Conservation (phyloP, 768 basidiomycete genomes). For the Lentinus brumalis region DNA sequence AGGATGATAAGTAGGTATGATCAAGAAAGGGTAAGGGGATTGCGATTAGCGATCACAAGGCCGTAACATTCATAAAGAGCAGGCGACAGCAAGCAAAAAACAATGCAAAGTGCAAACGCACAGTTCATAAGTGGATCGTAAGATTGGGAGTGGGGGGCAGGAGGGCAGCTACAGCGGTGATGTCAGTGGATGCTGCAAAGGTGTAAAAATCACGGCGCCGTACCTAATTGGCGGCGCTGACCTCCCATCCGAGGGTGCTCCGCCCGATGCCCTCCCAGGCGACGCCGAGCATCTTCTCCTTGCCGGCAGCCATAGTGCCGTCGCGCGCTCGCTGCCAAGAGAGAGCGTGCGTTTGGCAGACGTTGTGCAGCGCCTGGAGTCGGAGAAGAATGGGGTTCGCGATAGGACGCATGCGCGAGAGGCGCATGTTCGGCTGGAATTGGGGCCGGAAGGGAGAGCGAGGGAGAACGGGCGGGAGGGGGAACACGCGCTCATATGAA, state of each 20-base stretch:
- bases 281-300: conserved; percentile 58
- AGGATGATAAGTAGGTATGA: background rate
- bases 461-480: conserved; percentile 41
- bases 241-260: conserved; percentile 49
- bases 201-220: background rate
- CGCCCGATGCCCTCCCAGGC: conserved; percentile 64
- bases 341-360: conserved; percentile 33
- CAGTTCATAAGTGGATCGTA: conserved; percentile 3
- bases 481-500: conserved; percentile 25
- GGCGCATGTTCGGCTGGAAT: conserved; percentile 25
- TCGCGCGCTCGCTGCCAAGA: conserved; percentile 45
- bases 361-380: conserved; percentile 62
- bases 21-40: background rate
- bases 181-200: background rate
- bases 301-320: conserved; percentile 53
- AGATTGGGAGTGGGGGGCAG: background rate
- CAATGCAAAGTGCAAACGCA: conserved; percentile 3
- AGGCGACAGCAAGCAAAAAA: conserved; percentile 1
- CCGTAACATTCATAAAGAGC: conserved; percentile 13
- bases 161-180: background rate
- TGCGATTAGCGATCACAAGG: conserved; percentile 1
- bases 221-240: conserved; percentile 18
- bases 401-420: conserved; percentile 56
- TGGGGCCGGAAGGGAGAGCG: conserved; percentile 43
- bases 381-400: conserved; percentile 62